Conservation (phyloP, 768 basidiomycete species). For the Naematelia aurantialba region DNA sequence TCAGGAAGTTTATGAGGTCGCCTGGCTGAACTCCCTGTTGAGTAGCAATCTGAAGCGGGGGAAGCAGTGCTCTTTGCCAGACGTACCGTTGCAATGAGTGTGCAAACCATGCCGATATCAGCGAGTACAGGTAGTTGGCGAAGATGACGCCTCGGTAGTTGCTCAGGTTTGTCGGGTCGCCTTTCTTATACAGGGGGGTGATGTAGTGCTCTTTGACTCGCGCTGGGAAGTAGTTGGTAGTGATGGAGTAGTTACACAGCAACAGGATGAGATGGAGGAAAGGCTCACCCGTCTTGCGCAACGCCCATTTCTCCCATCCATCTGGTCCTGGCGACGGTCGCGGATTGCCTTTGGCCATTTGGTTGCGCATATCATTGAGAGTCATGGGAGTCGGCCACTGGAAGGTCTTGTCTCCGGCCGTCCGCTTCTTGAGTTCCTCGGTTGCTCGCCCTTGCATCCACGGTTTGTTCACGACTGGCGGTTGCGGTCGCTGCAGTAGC, state of each 20-base stretch:
- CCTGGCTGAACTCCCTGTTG: constrained; percentile 11
- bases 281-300: not conserved
- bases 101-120: not conserved
- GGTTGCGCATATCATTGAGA: not conserved
- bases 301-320: constrained; percentile 21
- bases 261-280: constrained; percentile 1
- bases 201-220: constrained; percentile 16
- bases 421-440: not conserved
- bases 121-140: constrained; percentile 14
- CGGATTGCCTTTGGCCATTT: constrained; percentile 10
- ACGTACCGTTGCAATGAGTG: not conserved
- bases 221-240: constrained; percentile 16
- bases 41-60: constrained; percentile 16
- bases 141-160: constrained; percentile 19
- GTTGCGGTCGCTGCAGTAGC: too few relatives aligned
- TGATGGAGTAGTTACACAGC: constrained; percentile 12
- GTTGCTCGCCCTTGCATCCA: not conserved
- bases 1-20: constrained; percentile 11
- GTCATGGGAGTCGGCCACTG: constrained; percentile 10
- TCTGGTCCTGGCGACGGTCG: constrained; percentile 20
- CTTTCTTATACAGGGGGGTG: constrained; percentile 9
- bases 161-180: constrained; percentile 8
- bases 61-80: constrained; percentile 9
- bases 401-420: not conserved
- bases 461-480: not conserved